These are phyloP conservation scores for Colletotrichum sp. DNA, from an alignment of 2,329 filamentous ascomycete species.

Conservation along the genomic window DNA sequence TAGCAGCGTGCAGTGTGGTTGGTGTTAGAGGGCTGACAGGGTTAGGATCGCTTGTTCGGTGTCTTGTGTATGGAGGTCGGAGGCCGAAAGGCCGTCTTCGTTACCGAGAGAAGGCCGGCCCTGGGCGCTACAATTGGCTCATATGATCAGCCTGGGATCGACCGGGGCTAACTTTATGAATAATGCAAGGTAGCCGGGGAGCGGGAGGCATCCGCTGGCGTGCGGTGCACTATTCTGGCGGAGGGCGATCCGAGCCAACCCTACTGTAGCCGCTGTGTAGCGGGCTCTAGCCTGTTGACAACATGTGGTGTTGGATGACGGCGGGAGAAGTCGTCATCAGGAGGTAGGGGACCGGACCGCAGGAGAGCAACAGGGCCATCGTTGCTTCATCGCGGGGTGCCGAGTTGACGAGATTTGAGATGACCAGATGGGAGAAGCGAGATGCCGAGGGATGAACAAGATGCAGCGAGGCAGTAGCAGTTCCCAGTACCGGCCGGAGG, in stretches of 20 bases:
- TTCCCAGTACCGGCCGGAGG: neutral
- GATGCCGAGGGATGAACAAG: neutral
- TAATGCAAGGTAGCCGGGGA: neutral
- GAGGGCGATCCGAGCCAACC: constrained; percentile 16
- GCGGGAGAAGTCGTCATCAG: neutral
- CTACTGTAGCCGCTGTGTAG: neutral
- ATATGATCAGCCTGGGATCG: constrained; percentile 4
- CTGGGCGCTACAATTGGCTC: neutral
- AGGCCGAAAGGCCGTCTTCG: constrained; percentile 20
- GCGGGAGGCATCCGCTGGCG: constrained; percentile 6
- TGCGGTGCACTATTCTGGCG: constrained; percentile 1
- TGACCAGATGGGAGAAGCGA: neutral
- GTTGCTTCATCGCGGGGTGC: neutral
- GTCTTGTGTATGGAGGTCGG: constrained; percentile 1
- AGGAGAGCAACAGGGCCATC: neutral
- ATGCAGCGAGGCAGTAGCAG: neutral
- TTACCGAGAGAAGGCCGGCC: constrained; percentile 1
- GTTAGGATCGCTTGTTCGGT: neutral
- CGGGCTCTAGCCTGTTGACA: neutral
- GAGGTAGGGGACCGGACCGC: neutral
- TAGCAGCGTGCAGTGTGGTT: neutral
- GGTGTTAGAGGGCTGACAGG: neutral
- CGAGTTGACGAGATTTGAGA: neutral
- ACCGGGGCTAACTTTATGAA: constrained; percentile 9
- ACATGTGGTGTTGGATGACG: neutral